These are phyloP conservation scores for Acaromyces ingoldii DNA, from an alignment of 1,284 basidiomycete species.

Conservation along the genomic window DNA sequence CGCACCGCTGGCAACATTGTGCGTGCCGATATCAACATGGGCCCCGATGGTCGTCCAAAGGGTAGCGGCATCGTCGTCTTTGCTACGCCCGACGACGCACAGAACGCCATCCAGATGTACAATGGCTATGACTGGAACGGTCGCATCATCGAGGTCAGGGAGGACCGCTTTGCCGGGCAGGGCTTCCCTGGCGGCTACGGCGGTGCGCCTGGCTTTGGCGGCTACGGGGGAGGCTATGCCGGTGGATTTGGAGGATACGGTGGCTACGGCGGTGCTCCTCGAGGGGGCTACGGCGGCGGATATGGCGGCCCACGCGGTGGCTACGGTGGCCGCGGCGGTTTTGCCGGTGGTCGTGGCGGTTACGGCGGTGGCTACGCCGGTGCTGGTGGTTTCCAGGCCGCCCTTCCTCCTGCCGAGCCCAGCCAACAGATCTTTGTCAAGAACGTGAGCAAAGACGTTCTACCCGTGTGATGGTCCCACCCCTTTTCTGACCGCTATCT, in stretches of 20 bases:
- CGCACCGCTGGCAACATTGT: conserved; percentile 87
- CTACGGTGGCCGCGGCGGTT: conserved; percentile 58
- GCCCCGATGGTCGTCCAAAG: conserved; percentile 83
- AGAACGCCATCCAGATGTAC: conserved; percentile 63
- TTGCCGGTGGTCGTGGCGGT: conserved; percentile 55
- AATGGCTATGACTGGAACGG: conserved; percentile 43
- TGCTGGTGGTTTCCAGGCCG: conserved; percentile 54
- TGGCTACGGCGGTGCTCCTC: conserved; percentile 45
- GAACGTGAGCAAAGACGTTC: conserved; percentile 58
- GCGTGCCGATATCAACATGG: conserved; percentile 87
- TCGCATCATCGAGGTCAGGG: conserved; percentile 34
- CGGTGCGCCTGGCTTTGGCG: conserved; percentile 44
- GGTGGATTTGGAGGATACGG: conserved; percentile 38
- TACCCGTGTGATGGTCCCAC: too few species aligned
- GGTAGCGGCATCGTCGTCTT: conserved; percentile 83
- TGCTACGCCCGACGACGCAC: conserved; percentile 81
- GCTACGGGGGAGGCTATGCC: conserved; percentile 53
- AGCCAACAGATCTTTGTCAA: conserved; percentile 95
- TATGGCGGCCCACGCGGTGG: conserved; percentile 59
- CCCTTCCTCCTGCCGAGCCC: conserved; percentile 61
- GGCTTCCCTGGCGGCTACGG: conserved; percentile 55
- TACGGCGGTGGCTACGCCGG: conserved; percentile 64
- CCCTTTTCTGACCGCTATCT: neutral
- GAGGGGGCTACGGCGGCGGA: conserved; percentile 54
- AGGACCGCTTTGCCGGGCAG: conserved; percentile 73